A percentile compares a stretch with the other conserved stretches of the same genome.
Conservation (phyloP, 1,284 basidiomycete species). For the Moesziomyces antarcticus region DNA sequence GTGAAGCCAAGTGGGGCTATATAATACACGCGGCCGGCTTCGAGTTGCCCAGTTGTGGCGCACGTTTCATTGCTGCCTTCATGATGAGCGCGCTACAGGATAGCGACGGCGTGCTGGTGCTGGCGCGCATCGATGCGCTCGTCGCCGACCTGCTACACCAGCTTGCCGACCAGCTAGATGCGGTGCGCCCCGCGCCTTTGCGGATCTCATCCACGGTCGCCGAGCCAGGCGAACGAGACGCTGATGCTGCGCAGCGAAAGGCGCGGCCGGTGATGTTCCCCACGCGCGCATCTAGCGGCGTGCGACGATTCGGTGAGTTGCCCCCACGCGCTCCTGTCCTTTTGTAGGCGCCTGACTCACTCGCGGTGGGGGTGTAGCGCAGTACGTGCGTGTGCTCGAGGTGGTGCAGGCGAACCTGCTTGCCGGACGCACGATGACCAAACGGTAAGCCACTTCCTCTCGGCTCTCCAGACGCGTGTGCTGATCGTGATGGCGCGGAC, state of each 20-base stretch:
- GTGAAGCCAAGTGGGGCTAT: too few relatives aligned
- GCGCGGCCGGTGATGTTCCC: constrained; percentile 14
- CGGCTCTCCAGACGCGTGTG: not conserved
- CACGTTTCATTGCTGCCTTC: too few relatives aligned
- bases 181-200: too few relatives aligned
- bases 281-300: constrained; percentile 5
- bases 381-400: constrained; percentile 39
- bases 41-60: too few relatives aligned
- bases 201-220: not conserved
- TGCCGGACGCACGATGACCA: constrained; percentile 24
- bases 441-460: constrained; percentile 35
- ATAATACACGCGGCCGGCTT: too few relatives aligned
- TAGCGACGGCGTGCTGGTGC: not conserved
- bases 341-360: not conserved
- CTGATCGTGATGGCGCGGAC: not conserved
- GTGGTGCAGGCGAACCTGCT: constrained; percentile 37
- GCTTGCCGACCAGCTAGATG: constrained; percentile 4
- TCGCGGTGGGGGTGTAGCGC: constrained; percentile 17
- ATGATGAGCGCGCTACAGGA: not conserved
- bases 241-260: not conserved
- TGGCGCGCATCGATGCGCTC: constrained; percentile 24
- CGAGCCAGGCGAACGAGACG: not conserved
- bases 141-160: constrained; percentile 14
- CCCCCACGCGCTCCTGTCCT: not conserved
- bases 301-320: constrained; percentile 26